Evolutionary conservation across 2,329 filamentous ascomycete genomes (phyloP).

Genomic region (Rhexocercosporidium sp.): DNA sequence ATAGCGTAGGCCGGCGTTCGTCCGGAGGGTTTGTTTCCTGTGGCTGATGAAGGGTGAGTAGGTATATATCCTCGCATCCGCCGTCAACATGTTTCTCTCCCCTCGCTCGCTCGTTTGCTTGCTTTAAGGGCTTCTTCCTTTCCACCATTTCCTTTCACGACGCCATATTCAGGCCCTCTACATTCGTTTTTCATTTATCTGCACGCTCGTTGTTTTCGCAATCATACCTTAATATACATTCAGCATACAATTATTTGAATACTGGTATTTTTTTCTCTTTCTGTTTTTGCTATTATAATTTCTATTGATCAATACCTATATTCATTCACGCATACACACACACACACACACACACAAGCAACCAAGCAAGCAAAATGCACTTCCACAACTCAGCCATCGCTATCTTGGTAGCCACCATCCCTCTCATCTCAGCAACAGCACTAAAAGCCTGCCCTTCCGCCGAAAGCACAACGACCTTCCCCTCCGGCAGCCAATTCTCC

Average conservation of each 20-base stretch:
- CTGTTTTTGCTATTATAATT: too few relatives aligned
- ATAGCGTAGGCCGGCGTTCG: neutral
- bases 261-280: neutral
- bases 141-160: neutral
- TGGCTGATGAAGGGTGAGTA: neutral
- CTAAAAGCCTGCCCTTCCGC: neutral
- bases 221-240: neutral
- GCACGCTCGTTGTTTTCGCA: too few relatives aligned
- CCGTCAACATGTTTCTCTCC: neutral
- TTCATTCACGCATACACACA: neutral
- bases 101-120: constrained; percentile 2
- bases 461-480: neutral
- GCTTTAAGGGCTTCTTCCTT: neutral
- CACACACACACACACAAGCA: neutral
- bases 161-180: neutral
- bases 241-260: neutral
- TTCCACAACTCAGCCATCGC: neutral
- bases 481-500: neutral
- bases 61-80: neutral
- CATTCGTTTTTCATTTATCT: neutral
- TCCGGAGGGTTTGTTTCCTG: neutral
- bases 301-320: too few relatives aligned
- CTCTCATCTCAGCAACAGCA: neutral
- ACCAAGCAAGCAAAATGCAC: neutral
- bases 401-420: neutral